Conservation (phyloP, 805 yeast genomes). For the Helenozyma rhizophorensis region DNA sequence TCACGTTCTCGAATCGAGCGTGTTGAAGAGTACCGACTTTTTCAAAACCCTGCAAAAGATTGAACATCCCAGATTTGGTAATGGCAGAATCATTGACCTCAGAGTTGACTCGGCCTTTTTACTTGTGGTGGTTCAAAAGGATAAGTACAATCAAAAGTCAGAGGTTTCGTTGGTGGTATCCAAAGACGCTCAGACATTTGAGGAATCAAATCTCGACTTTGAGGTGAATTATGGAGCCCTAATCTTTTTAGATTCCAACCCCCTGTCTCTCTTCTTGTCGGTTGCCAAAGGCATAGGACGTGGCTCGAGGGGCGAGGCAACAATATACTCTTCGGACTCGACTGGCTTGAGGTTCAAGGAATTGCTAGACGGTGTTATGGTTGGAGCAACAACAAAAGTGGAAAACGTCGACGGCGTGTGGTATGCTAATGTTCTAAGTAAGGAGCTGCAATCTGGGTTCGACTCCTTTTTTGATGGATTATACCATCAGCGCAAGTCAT, state of each 20-base stretch:
- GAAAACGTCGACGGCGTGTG: constrained; percentile 59
- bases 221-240: constrained; percentile 33
- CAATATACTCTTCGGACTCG: constrained; percentile 52
- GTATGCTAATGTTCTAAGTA: constrained; percentile 40
- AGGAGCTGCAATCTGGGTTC: constrained; percentile 4
- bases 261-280: constrained; percentile 30
- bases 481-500: too few species aligned
- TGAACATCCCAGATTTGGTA: constrained; percentile 24
- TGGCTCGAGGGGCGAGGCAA: constrained; percentile 17
- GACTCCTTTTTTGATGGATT: too few species aligned
- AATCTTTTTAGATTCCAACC: constrained; percentile 34
- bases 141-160: constrained; percentile 37
- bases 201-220: constrained; percentile 36
- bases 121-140: constrained; percentile 37
- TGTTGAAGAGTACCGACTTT: constrained; percentile 42
- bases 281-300: constrained; percentile 10
- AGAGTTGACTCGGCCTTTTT: constrained; percentile 38
- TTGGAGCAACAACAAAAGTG: constrained; percentile 40
- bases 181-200: constrained; percentile 41
- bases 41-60: constrained; percentile 25
- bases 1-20: constrained; percentile 30
- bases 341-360: constrained; percentile 49
- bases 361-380: constrained; percentile 37
- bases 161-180: constrained; percentile 41
- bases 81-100: constrained; percentile 31